Evolutionary conservation across 768 basidiomycete genomes (phyloP), one percentile per base, ranked within the genome.

Genomic region (Panellus pusillus): DNA sequence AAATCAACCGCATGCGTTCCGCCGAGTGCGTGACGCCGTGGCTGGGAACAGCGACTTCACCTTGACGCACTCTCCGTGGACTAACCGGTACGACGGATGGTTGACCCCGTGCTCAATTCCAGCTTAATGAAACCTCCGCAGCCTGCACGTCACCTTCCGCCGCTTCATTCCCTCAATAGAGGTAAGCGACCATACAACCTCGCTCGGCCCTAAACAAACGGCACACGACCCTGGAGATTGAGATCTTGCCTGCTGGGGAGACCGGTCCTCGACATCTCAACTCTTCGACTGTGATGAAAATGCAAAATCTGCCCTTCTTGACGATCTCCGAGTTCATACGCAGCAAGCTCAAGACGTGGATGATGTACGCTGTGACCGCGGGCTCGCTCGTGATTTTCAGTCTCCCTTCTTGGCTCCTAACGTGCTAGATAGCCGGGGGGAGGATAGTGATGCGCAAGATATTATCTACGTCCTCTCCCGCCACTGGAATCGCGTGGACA

Each of bases 271-370:
- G 89, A 44, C 79, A 79, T 61, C 77, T 92, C 41, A 86, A 91
- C 70, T 65, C 72, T 47, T 73, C 79, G 29, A 91, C 85, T 3
- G 82, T 85, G 51, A 86, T 85, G 78, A 78, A 71, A 52, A 66
- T 93, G 18, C 83, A 84, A 51, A 80, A 81, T 18, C 72, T 93
- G 6, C 91, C 91, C 9, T 93, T 93, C 74, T 71, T 93, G 62
- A 84, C 86, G n/a, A 74, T 89, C 55, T 90, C 91, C 37, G 91
- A 93, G 68, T 93, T 93, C 71, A 72, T 93, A 63, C 79, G 91
- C 62, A 90, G 89, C 42, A 93, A 93, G 74, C 75, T 93, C 47
- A 92, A 89, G 62, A 70, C 81, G 15, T 93, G 91, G 91, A 77
- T 83, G 59, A 86, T 89, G 91, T 89, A 75, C 64, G 84, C 63